Percentiles rank a stretch among this genome's conserved stretches.
These are phyloP conservation scores for Alternaria brassicae DNA, from an alignment of 2,329 filamentous ascomycete genomes.

Conservation along the genomic window DNA sequence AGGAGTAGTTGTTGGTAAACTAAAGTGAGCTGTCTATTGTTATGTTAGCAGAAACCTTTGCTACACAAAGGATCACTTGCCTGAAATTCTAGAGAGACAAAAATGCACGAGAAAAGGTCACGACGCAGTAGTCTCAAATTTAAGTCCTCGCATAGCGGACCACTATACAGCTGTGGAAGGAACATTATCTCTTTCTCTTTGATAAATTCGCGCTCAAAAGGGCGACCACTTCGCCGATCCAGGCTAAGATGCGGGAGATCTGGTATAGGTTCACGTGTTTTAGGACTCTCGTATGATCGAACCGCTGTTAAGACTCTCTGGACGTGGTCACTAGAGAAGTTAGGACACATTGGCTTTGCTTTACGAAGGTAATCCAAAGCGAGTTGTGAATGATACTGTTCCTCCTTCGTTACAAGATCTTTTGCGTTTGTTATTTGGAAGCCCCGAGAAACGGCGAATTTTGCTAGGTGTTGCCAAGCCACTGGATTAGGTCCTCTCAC, in stretches of 20 bases:
- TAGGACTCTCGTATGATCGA: background rate
- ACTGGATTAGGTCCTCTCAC: slow-evolving; percentile 21
- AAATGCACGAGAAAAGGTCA: slow-evolving; percentile 17
- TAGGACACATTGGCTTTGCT: slow-evolving; percentile 14
- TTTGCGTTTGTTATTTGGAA: slow-evolving; percentile 12
- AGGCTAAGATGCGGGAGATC: slow-evolving; percentile 2
- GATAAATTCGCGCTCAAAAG: slow-evolving; percentile 14
- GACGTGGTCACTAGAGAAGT: slow-evolving; percentile 11
- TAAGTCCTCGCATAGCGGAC: background rate
- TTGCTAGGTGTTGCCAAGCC: slow-evolving; percentile 15
- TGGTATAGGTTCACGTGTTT: background rate
- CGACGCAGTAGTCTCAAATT: slow-evolving; percentile 12
- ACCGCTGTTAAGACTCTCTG: slow-evolving; percentile 11
- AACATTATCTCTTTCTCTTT: slow-evolving; percentile 19
- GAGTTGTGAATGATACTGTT: slow-evolving; percentile 12
- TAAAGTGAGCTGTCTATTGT: slow-evolving; percentile 9
- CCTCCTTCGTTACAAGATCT: slow-evolving; percentile 9
- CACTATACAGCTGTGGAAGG: slow-evolving; percentile 11
- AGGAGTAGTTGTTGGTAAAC: slow-evolving; percentile 5
- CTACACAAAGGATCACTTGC: slow-evolving; percentile 2
- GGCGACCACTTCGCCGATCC: slow-evolving; percentile 7
- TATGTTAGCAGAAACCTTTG: background rate
- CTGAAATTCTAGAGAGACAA: slow-evolving; percentile 9
- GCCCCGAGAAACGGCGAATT: slow-evolving; percentile 7
- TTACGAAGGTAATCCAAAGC: slow-evolving; percentile 20